These are phyloP conservation scores for Shiraia sp. DNA, from an alignment of 2,329 filamentous ascomycete genomes.

Conservation along the genomic window DNA sequence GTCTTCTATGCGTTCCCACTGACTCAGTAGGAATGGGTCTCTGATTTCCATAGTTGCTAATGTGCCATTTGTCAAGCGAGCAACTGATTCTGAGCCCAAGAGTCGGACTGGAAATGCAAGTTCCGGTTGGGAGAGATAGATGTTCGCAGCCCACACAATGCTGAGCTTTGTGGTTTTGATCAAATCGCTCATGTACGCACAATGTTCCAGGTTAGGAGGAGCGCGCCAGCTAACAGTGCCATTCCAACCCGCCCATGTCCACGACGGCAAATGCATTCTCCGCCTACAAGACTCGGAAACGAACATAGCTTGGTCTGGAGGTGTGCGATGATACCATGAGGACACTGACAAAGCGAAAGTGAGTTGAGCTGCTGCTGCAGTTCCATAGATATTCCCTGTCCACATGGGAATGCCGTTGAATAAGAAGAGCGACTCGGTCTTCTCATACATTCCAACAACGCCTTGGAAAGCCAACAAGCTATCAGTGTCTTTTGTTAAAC, in stretches of 20 bases:
- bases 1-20: constrained; percentile 1
- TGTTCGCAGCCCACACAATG: constrained; percentile 14
- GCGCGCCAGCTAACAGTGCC: constrained; percentile 15
- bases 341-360: constrained; percentile 13
- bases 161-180: constrained; percentile 3
- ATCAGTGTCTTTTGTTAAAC: constrained; percentile 7
- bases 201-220: constrained; percentile 10
- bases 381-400: constrained; percentile 7
- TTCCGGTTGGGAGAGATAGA: constrained; percentile 3
- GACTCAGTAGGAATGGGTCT: constrained; percentile 3
- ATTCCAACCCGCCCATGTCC: constrained; percentile 17
- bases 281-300: constrained; percentile 6
- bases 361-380: constrained; percentile 2
- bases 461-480: constrained; percentile 9
- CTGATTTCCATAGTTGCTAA: constrained; percentile 2
- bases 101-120: constrained; percentile 1
- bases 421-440: background rate
- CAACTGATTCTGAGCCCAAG: background rate
- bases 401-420: constrained; percentile 12
- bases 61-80: background rate
- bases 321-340: constrained; percentile 12
- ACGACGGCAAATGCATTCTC: constrained; percentile 5
- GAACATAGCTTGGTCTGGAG: constrained; percentile 7
- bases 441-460: constrained; percentile 8
- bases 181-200: constrained; percentile 10